These are phyloP conservation scores for Periconia digitata DNA, from an alignment of 2,329 filamentous ascomycete species.

Conservation along the genomic window DNA sequence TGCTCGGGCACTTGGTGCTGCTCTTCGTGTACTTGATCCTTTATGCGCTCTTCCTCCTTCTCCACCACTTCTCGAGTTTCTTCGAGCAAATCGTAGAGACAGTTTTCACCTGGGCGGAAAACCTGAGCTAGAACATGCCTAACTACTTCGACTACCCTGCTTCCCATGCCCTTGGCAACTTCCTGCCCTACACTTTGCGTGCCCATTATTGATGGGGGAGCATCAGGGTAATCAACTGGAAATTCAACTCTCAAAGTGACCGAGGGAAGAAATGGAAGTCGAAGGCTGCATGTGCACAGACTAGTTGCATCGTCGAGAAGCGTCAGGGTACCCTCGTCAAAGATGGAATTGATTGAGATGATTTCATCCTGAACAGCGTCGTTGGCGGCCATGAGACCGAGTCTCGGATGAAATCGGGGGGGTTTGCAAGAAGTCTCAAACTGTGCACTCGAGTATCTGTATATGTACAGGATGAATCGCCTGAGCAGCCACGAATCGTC, in stretches of 20 bases:
- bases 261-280: conserved; percentile 64
- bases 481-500: too few relatives aligned
- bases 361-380: conserved; percentile 68
- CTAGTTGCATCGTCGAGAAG: conserved; percentile 25
- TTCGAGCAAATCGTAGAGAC: conserved; percentile 89
- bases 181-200: conserved; percentile 75
- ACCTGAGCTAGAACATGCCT: conserved; percentile 66
- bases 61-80: conserved; percentile 53
- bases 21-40: conserved; percentile 23
- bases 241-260: conserved; percentile 65
- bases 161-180: conserved; percentile 70
- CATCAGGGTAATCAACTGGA: conserved; percentile 71
- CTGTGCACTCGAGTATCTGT: too few relatives aligned
- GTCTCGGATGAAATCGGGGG: background rate
- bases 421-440: too few relatives aligned
- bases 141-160: conserved; percentile 69
- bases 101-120: conserved; percentile 75
- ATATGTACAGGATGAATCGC: background rate
- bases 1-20: conserved; percentile 7
- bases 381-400: conserved; percentile 25
- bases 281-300: conserved; percentile 53
- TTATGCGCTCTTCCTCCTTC: conserved; percentile 48
- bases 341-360: conserved; percentile 83
- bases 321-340: conserved; percentile 66
- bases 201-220: conserved; percentile 71